Evolutionary conservation across 2,329 filamentous ascomycete species (phyloP).

Genomic region (Sporothrix pseudoabietina): DNA sequence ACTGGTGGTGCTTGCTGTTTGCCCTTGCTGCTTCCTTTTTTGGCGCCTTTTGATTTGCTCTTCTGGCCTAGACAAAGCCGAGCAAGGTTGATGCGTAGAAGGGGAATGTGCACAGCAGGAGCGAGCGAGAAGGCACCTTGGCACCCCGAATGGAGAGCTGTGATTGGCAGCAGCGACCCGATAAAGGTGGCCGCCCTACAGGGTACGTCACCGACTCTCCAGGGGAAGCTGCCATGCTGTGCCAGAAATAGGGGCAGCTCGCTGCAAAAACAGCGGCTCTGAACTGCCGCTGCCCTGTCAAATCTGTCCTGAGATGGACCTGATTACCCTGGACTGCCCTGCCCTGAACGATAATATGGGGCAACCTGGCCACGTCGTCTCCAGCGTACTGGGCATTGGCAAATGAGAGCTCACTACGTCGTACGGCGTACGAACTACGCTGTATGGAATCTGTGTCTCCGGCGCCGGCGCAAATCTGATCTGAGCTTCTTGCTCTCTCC

Average conservation of each 20-base stretch:
- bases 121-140: not conserved
- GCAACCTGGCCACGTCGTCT: not conserved
- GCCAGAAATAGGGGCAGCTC: not conserved
- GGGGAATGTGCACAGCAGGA: conserved; percentile 5
- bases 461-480: conserved; percentile 15
- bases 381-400: conserved; percentile 4
- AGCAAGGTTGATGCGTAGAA: conserved; percentile 24
- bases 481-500: conserved; percentile 2
- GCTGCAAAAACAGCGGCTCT: not conserved
- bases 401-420: conserved; percentile 17
- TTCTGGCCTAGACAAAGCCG: conserved; percentile 5
- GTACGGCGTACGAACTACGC: not conserved
- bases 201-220: conserved; percentile 26
- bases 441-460: conserved; percentile 3
- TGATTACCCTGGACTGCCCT: not conserved
- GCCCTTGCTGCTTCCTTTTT: conserved; percentile 22
- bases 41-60: conserved; percentile 27
- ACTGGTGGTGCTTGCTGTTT: not conserved
- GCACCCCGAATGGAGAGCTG: not conserved
- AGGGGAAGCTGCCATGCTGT: not conserved
- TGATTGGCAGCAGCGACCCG: conserved; percentile 28
- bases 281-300: not conserved
- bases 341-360: not conserved
- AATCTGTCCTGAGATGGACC: not conserved
- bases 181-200: not conserved